Base-by-base conservation (phyloP, 805 yeast genomes). In the Candida gorgasii region DNA sequence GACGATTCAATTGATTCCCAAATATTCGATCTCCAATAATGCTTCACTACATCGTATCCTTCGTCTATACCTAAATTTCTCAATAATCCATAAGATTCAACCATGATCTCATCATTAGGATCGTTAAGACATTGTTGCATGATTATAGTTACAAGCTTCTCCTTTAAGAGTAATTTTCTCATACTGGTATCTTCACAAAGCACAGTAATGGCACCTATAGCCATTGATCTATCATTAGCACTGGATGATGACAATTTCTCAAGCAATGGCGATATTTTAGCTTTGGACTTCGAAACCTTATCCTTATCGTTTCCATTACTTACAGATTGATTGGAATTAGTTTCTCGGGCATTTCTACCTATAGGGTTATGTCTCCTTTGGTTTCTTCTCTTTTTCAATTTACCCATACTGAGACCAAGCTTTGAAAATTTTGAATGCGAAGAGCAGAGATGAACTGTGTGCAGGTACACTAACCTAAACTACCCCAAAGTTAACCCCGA, bases 1-100 rank as follows among this genome's bases (percentile, higher is more conserved):
- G 82, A 76, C 4, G 59, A 49, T 36, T 73, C 76, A 30, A 89
- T 72, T 19, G 76, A 64, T 0, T 76, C 69, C 86, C 96, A 83
- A 31, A 92, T 79, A 47, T 85, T 80, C 13, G 80, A 79, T 57
- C 97, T 78, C 86, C 95, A 85, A 41, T 86, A 60, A 59, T 78
- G 79, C 15, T 79, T 76, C 19, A 89, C 80, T 27, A 88, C 76
- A 49, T 88, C 95, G 52, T 87, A 83, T 15, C 97, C 97, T 63
- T 89, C 96, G 56, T 88, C 96, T 40, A 88, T 72, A 2, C 85
- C 83, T 43, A 92, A 57, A 57, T 86, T 89, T 58, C 96, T 76
- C 48, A 93, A 65, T 17, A 92, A 67, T 1, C 96, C 97, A 52
- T 80, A 83, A 1, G 92, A 73, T 53, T 86, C 95, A 15, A 86